Evolutionary conservation across 148 eudicot genomes (phyloP).

Genomic region (Beta vulgaris): DNA sequence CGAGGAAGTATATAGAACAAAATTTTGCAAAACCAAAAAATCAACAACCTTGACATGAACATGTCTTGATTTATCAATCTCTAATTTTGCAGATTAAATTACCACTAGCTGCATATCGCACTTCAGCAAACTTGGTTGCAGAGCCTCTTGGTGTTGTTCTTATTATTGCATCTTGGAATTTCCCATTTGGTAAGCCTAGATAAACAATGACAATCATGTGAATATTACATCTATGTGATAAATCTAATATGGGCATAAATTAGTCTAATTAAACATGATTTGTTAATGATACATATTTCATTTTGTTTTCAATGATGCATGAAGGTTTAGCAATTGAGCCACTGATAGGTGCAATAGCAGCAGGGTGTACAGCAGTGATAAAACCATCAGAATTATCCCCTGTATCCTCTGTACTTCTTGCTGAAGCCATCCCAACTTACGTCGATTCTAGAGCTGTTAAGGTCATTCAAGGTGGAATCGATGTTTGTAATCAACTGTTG

Average conservation of each 20-base stretch:
- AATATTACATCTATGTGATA: too few relatives aligned
- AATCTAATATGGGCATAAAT: too few relatives aligned
- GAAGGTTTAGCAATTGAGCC: conserved; percentile 73
- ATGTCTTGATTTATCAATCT: neutral
- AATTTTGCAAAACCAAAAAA: neutral
- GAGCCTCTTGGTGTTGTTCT: conserved; percentile 87
- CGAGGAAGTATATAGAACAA: too few relatives aligned
- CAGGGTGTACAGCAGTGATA: conserved; percentile 71
- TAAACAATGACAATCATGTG: neutral
- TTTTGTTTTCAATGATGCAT: conserved; percentile 5
- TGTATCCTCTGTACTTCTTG: conserved; percentile 52
- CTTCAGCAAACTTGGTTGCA: conserved; percentile 58
- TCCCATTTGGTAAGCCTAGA: conserved; percentile 35
- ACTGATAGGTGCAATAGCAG: conserved; percentile 81
- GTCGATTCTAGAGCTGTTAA: conserved; percentile 56
- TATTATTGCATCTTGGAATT: conserved; percentile 80
- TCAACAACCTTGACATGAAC: too few relatives aligned
- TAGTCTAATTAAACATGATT: neutral
- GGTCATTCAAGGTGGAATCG: conserved; percentile 59
- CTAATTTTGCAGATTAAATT: conserved; percentile 47
- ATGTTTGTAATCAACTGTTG: conserved; percentile 45
- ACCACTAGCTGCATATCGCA: conserved; percentile 61
- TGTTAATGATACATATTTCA: neutral
- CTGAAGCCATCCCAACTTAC: conserved; percentile 43
- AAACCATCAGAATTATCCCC: conserved; percentile 90